Conservation (phyloP, 2,329 filamentous ascomycete genomes). For the Colletotrichum tropicale region DNA sequence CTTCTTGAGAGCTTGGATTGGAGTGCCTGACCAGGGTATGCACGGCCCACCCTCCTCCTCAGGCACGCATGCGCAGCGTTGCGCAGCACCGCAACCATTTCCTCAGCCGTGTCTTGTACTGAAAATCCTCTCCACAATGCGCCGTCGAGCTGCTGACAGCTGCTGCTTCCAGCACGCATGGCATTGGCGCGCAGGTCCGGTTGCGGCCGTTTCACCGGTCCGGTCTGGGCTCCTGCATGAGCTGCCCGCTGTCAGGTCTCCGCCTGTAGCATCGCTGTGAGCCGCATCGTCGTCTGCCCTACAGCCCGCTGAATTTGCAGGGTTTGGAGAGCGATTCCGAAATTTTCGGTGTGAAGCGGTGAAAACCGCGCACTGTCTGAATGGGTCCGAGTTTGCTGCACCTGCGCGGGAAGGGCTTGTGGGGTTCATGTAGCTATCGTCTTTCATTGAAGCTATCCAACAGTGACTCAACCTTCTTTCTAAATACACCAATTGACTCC, state of each 20-base stretch:
- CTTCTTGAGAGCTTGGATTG: background rate
- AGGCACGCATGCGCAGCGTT: background rate
- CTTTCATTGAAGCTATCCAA: constrained; percentile 6
- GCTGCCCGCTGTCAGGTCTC: background rate
- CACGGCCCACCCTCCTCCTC: constrained; percentile 1
- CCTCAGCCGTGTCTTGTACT: background rate
- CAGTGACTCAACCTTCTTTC: constrained; percentile 11
- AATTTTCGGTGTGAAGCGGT: constrained; percentile 23
- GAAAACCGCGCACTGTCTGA: background rate
- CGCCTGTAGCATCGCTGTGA: background rate
- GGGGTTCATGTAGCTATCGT: background rate
- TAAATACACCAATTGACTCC: background rate
- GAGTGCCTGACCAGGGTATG: constrained; percentile 6
- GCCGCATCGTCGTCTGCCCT: background rate
- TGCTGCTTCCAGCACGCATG: background rate
- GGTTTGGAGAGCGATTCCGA: background rate
- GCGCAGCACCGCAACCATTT: background rate
- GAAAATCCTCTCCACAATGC: background rate
- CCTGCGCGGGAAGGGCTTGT: background rate
- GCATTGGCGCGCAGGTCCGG: constrained; percentile 2
- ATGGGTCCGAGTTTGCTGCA: constrained; percentile 11
- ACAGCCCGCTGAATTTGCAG: background rate
- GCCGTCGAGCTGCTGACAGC: background rate
- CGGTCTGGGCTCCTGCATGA: constrained; percentile 9
- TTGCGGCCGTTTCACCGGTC: constrained; percentile 6